Evolutionary conservation across 228 moss, liverwort and hornwort species (phyloP), one percentile per base, ranked within the genome.

Genomic region (Sphagnum magellanicum): DNA sequence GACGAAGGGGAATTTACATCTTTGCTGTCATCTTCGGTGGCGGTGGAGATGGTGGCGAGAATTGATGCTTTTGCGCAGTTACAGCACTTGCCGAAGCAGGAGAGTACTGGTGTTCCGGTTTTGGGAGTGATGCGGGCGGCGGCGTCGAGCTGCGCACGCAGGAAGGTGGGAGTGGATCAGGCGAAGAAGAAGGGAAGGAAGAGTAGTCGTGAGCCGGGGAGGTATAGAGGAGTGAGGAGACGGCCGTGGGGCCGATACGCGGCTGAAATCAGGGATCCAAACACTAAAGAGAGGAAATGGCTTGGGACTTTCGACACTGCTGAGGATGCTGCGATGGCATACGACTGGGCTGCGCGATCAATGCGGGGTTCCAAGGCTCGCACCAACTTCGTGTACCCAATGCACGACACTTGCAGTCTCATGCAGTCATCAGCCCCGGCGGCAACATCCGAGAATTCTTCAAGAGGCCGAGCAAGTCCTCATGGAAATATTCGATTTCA

Each of bases 241-340:
- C 70, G 94, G 72, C 88, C 86, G 8, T 94, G 89, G 91, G 91
- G 94, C 0, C 89, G 91, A 0, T 94, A 84, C 11, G 91, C 91
- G 7, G 91, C 89, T 0, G 94, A 94, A 69, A 94, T 94, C 61
- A 74, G 88, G 52, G 94, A 94, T 66, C 89, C 91, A 4, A 94
- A 94, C 64, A 94, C 91, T 8, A 88, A 88, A 63, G 91, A 91
- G 76, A 72, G 89, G 48, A 81, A 81, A 65, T 94, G 88, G 94
- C 74, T 94, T 16, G 91, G 89, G 8, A 94, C 89, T 0, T 94
- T 88, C 57, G 88, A 94, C 78, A 94, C 89, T 5, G 91, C 91
- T 0, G 89, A 94, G 62, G 88, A 88, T 53, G 91, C 94, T 1
- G 91, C 94, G 4, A 67, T 89, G 57, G 94, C 94, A 0, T 94